These are phyloP conservation scores for Neurospora sp. DNA, from an alignment of 495 filamentous ascomycete species.

Conservation along the genomic window DNA sequence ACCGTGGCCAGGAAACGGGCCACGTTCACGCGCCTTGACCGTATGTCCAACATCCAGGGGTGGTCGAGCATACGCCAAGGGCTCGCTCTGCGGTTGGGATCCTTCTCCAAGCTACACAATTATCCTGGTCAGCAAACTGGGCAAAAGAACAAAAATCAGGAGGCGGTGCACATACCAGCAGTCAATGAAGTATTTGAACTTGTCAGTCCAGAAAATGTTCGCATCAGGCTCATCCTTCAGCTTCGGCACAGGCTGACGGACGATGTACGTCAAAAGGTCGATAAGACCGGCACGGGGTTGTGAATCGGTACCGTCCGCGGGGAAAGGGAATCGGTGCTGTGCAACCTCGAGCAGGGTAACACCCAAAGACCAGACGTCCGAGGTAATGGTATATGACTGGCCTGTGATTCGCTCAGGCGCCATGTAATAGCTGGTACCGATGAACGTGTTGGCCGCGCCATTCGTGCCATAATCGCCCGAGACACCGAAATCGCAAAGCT, in stretches of 20 bases:
- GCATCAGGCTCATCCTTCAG: conserved; percentile 83
- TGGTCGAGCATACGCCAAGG: conserved; percentile 99
- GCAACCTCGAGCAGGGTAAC: conserved; percentile 95
- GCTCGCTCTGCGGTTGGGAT: conserved; percentile 71
- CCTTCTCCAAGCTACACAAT: conserved; percentile 74
- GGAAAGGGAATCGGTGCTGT: conserved; percentile 96
- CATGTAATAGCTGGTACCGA: conserved; percentile 99
- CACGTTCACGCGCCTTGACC: conserved; percentile 93
- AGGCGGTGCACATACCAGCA: conserved; percentile 70
- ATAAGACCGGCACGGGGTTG: conserved; percentile 76
- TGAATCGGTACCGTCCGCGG: conserved; percentile 90
- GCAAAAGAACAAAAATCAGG: not conserved
- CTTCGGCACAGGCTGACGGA: conserved; percentile 89
- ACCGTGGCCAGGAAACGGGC: conserved; percentile 80
- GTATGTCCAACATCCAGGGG: conserved; percentile 97
- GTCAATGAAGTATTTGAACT: conserved; percentile 98
- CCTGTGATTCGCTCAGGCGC: conserved; percentile 96
- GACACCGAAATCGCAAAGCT: conserved; percentile 97
- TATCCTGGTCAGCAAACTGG: not conserved
- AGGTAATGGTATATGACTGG: conserved; percentile 95
- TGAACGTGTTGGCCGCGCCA: conserved; percentile 97
- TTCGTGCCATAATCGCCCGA: conserved; percentile 97
- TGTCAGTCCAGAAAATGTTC: conserved; percentile 83
- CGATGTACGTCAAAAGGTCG: conserved; percentile 93
- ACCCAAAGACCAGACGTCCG: conserved; percentile 94